Percentiles rank a stretch among this genome's conserved stretches.
These are phyloP conservation scores for Paraphoma sp. DNA, from an alignment of 2,329 filamentous ascomycete species.

Conservation along the genomic window DNA sequence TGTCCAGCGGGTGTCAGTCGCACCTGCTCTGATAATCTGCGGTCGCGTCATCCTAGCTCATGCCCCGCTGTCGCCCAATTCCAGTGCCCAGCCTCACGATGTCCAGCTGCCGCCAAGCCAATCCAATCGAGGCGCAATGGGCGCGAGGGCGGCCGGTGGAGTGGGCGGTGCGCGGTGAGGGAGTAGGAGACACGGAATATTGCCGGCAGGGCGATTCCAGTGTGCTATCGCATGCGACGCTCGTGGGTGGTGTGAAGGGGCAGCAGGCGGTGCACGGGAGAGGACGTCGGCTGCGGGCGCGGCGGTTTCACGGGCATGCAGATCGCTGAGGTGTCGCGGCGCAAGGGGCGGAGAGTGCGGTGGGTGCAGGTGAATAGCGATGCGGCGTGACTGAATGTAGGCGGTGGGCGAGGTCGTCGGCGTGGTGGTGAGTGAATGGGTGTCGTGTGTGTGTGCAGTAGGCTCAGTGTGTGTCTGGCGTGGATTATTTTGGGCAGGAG, in stretches of 20 bases:
- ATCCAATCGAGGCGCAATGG: slow-evolving; percentile 33
- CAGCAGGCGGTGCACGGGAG: slow-evolving; percentile 20
- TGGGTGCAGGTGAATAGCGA: neutral
- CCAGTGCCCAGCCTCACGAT: slow-evolving; percentile 3
- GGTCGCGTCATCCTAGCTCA: slow-evolving; percentile 61
- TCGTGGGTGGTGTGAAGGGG: slow-evolving; percentile 10
- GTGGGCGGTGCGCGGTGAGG: slow-evolving; percentile 1
- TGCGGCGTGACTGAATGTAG: neutral
- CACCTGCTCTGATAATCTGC: slow-evolving; percentile 64
- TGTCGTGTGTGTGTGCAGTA: slow-evolving; percentile 2
- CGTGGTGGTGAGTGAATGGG: neutral
- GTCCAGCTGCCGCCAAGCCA: slow-evolving; percentile 30
- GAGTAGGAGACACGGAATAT: neutral
- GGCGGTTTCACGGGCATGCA: slow-evolving; percentile 28
- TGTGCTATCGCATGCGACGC: slow-evolving; percentile 20
- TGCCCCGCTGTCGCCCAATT: slow-evolving; percentile 28
- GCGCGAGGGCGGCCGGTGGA: slow-evolving; percentile 30
- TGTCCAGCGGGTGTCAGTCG: slow-evolving; percentile 12
- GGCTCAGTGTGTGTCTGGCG: slow-evolving; percentile 1
- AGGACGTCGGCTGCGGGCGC: slow-evolving; percentile 22
- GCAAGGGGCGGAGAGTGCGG: neutral
- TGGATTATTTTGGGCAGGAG: slow-evolving; percentile 20
- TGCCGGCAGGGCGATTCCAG: neutral
- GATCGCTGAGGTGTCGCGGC: slow-evolving; percentile 3
- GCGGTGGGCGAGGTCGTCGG: neutral